phyloP scores from a whole-genome alignment of 148 eudicot genomes.

The Amaranthus palmeri region DNA sequence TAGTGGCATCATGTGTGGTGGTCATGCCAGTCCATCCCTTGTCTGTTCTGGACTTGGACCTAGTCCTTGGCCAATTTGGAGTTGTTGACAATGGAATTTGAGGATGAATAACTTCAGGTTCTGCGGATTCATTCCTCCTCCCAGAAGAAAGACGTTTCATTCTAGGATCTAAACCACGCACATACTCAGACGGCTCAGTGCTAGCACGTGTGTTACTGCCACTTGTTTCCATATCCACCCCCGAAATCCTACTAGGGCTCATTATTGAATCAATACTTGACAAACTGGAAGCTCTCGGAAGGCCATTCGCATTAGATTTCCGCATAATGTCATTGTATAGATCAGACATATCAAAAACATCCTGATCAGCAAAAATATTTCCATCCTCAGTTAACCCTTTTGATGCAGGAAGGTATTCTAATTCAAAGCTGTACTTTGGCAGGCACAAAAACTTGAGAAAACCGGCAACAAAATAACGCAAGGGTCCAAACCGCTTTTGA shows the following conservation, averaged over 20 bases:
- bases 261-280: conserved; percentile 96
- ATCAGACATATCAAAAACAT: conserved; percentile 81
- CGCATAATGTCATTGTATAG: conserved; percentile 83
- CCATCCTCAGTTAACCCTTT: conserved; percentile 43
- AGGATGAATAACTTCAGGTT: conserved; percentile 94
- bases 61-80: conserved; percentile 89
- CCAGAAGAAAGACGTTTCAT: conserved; percentile 82
- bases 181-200: conserved; percentile 95
- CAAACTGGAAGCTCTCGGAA: conserved; percentile 91
- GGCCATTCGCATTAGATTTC: conserved; percentile 66
- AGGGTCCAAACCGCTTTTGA: conserved; percentile 94
- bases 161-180: conserved; percentile 81
- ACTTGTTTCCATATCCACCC: conserved; percentile 64
- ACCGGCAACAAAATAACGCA: conserved; percentile 97
- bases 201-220: conserved; percentile 73
- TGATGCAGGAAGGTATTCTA: conserved; percentile 80
- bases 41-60: conserved; percentile 81
- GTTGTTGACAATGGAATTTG: conserved; percentile 70
- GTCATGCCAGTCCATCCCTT: conserved; percentile 73
- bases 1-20: conserved; percentile 55
- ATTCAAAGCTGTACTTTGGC: conserved; percentile 82
- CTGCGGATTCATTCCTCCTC: conserved; percentile 57
- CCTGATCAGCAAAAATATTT: conserved; percentile 47
- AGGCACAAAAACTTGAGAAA: conserved; percentile 82
- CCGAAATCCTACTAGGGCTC: conserved; percentile 81